phyloP scores from a whole-genome alignment of 345 rosid genomes.

The Eucalyptus marginata region DNA sequence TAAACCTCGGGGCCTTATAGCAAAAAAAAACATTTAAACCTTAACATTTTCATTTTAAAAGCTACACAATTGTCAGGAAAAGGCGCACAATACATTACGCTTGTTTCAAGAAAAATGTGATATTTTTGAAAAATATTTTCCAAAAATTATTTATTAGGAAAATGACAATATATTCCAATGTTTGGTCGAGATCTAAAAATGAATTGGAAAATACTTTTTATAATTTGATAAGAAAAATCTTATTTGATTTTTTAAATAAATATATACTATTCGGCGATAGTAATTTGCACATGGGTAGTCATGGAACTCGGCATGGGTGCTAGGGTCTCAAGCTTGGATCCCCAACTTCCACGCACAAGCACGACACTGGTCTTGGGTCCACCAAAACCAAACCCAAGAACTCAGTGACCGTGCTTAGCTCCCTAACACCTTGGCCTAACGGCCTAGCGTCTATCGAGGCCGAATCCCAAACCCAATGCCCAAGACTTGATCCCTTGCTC shows the following conservation, averaged over 20 bases:
- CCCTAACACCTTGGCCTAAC: background rate
- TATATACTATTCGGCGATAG: rapidly evolving
- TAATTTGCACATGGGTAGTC: background rate
- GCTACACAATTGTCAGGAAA: background rate
- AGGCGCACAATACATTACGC: background rate
- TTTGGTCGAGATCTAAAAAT: rapidly evolving
- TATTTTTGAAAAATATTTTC: too few species aligned
- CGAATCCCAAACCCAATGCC: background rate
- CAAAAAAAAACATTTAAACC: background rate
- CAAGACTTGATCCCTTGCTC: rapidly evolving
- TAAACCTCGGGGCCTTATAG: background rate
- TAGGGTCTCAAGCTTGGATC: background rate
- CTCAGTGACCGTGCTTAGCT: background rate
- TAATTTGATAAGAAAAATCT: too few species aligned
- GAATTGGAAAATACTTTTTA: too few species aligned
- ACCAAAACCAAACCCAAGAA: background rate
- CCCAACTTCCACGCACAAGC: background rate
- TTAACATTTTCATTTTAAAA: background rate
- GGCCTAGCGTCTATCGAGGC: rapidly evolving
- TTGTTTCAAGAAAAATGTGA: rapidly evolving
- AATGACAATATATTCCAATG: too few species aligned
- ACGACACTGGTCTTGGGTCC: rapidly evolving
- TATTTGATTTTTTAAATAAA: too few species aligned
- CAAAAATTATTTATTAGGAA: too few species aligned
- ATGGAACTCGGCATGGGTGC: rapidly evolving